Evolutionary conservation across 352 stramenopile species (phyloP).

Genomic region (Discostella stelligera): DNA sequence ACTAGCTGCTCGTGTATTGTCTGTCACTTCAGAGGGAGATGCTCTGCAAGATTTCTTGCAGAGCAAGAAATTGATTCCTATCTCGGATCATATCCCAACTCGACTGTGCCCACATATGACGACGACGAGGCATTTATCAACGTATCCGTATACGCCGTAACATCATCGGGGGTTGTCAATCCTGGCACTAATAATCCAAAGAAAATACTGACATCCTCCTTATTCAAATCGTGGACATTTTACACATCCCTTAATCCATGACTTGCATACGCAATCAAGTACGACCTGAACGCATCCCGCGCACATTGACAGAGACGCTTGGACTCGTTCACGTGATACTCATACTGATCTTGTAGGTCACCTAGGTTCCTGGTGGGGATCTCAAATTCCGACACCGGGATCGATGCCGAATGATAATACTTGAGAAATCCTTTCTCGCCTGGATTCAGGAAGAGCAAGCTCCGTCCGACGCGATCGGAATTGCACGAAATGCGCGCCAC

Average conservation of each 20-base stretch:
- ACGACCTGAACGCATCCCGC: slow-evolving; percentile 34
- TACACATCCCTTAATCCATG: slow-evolving; percentile 45
- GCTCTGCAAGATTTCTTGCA: slow-evolving; percentile 97
- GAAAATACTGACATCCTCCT: slow-evolving; percentile 32
- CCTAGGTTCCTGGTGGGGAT: slow-evolving; percentile 25
- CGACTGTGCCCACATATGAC: not conserved
- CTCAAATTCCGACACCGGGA: slow-evolving; percentile 41
- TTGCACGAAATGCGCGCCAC: slow-evolving; percentile 40
- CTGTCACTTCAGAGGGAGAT: too few species aligned
- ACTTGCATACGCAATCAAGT: slow-evolving; percentile 37
- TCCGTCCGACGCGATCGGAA: slow-evolving; percentile 25
- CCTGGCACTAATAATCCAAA: slow-evolving; percentile 16
- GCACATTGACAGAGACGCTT: slow-evolving; percentile 18
- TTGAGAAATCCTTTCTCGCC: slow-evolving; percentile 43
- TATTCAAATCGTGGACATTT: slow-evolving; percentile 53
- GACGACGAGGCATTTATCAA: not conserved
- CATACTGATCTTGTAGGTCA: slow-evolving; percentile 30
- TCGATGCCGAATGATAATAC: slow-evolving; percentile 41
- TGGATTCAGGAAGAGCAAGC: slow-evolving; percentile 41
- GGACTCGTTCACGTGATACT: slow-evolving; percentile 25
- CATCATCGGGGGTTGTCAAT: slow-evolving; percentile 1
- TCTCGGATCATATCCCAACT: not conserved
- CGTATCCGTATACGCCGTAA: slow-evolving; percentile 1
- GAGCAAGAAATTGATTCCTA: slow-evolving; percentile 89
- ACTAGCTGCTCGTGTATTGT: too few species aligned